Conservation (phyloP, 345 rosid species). For the rapeseed (Brassica napus) region DNA sequence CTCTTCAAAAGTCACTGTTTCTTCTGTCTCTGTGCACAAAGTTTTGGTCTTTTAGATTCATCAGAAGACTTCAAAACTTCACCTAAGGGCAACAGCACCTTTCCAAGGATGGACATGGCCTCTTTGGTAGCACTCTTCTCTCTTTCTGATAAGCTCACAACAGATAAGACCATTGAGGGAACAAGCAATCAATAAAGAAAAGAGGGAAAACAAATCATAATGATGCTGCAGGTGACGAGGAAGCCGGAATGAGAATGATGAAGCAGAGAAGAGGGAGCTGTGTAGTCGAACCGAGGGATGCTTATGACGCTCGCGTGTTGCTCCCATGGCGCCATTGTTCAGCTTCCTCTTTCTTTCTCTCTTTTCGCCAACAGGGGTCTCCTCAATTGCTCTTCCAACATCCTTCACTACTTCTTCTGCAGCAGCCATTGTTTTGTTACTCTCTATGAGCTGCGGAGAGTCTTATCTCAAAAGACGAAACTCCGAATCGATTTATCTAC, state of each 20-base stretch:
- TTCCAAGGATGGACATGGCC: slow-evolving; percentile 73
- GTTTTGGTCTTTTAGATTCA: slow-evolving; percentile 58
- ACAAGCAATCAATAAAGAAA: neutral
- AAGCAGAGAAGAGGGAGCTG: slow-evolving; percentile 74
- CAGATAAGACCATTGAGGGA: slow-evolving; percentile 3
- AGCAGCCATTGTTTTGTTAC: slow-evolving; percentile 30
- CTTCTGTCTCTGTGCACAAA: slow-evolving; percentile 39
- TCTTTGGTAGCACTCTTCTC: slow-evolving; percentile 95
- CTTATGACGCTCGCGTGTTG: slow-evolving; percentile 74
- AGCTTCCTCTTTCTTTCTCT: slow-evolving; percentile 34
- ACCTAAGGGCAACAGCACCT: slow-evolving; percentile 50
- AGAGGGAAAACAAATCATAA: slow-evolving; percentile 36
- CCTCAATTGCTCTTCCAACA: slow-evolving; percentile 17
- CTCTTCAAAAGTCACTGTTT: slow-evolving; percentile 39
- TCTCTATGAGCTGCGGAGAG: neutral
- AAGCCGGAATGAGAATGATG: slow-evolving; percentile 78
- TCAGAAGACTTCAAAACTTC: slow-evolving; percentile 35
- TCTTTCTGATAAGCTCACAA: slow-evolving; percentile 56
- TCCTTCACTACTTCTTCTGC: neutral
- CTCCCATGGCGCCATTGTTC: slow-evolving; percentile 76
- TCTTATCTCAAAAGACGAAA: neutral
- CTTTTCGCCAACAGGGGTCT: slow-evolving; percentile 20
- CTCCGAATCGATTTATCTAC: neutral
- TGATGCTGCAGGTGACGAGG: slow-evolving; percentile 82
- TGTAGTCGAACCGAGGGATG: slow-evolving; percentile 93